phyloP scores from a whole-genome alignment of 768 basidiomycete species.

The Termitomyces sp. region DNA sequence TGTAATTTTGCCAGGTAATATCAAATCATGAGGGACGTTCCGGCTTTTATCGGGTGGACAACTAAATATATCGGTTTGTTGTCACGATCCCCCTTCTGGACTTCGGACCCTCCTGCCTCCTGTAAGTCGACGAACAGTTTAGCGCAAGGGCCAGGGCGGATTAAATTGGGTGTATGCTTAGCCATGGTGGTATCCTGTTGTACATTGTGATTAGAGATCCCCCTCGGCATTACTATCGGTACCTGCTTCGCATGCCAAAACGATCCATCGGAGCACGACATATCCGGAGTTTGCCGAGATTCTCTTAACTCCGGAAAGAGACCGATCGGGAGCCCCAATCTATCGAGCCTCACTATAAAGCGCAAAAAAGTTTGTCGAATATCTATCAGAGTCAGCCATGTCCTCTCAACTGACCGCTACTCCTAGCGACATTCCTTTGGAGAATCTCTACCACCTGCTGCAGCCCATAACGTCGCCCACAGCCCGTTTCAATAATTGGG shows the following conservation, averaged over 20 bases:
- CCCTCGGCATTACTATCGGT: constrained; percentile 9
- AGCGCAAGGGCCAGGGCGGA: neutral
- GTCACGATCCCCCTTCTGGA: neutral
- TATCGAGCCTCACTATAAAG: constrained; percentile 31
- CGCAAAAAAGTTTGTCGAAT: constrained; percentile 26
- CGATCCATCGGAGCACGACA: neutral
- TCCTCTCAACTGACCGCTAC: constrained; percentile 29
- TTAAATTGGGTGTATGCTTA: neutral
- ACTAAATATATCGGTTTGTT: neutral
- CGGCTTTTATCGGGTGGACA: neutral
- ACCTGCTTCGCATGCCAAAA: no score
- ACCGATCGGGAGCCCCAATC: constrained; percentile 23
- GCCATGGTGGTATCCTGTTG: neutral
- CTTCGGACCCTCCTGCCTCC: neutral
- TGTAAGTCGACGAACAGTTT: neutral
- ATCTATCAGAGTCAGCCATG: constrained; percentile 29
- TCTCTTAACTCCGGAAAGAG: constrained; percentile 13
- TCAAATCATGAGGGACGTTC: neutral
- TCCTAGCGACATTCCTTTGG: constrained; percentile 37
- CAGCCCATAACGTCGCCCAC: constrained; percentile 46
- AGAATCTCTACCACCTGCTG: constrained; percentile 50
- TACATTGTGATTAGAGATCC: neutral
- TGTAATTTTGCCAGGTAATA: neutral
- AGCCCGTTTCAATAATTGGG: constrained; percentile 82
- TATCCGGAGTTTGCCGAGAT: constrained; percentile 29